Conservation (phyloP, 345 rosid species). For the thale cress (Arabidopsis thaliana) region TAIR10.1 NC_003074.8:6354501-6355000, state of each 20-base stretch:
- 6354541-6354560: conserved; percentile 66
- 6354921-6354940: conserved; percentile 80
- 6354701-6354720: conserved; percentile 54
- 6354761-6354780: conserved; percentile 66
- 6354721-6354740: conserved; percentile 63
- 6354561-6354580: conserved; percentile 55
- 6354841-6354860: conserved; percentile 4
- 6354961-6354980: conserved; percentile 80
- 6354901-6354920: conserved; percentile 73
- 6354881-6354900: conserved; percentile 60
- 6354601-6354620: conserved; percentile 40
- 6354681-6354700: not conserved
- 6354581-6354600: conserved; percentile 39
- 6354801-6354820: conserved; percentile 53
- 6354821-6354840: not conserved
- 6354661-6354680: not conserved
- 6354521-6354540: conserved; percentile 78
- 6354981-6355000: not conserved
- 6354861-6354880: conserved; percentile 29
- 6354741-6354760: conserved; percentile 54
- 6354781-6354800: conserved; percentile 71
- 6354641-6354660: conserved; percentile 6
- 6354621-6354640: not conserved
- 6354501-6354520: conserved; percentile 60
- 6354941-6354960: conserved; percentile 85